Evolutionary conservation across 2,329 filamentous ascomycete species (phyloP), one percentile per base, ranked within the genome.

Genomic region (Moelleriella libera): DNA sequence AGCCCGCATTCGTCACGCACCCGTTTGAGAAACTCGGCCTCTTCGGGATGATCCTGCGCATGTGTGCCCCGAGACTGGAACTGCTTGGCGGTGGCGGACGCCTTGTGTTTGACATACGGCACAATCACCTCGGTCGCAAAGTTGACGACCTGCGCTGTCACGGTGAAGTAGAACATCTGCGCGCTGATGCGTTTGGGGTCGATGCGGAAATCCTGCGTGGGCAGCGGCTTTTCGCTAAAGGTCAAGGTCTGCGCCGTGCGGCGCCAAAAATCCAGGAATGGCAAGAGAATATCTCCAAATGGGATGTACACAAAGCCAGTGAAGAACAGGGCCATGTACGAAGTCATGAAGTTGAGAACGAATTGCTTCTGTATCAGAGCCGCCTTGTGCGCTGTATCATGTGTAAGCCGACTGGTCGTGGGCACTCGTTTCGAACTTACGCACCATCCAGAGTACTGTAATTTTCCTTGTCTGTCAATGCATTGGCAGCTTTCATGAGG

Each of bases 261-360:
- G 51, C 79, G 77, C 68, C 94, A 90, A 49, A 96, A 68, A 55
- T 94, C 82, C 5, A 98, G 78, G 59, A 94, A 85, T 0, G 92
- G 90, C 0, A 92, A 80, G 9, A 98, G 78, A 43, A 88, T 65
- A 50, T 81, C 79, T 11, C 87, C 90, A 57, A 97, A 97, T 0
- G 90, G 90, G 21, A 95, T 86, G 58, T 96, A 97, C 52, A 96
- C 80, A 56, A 96, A 97, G 0, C 89, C 87, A 0, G 89, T 96
- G 14, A 97, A 75, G 59, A 94, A 82, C n/a, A 94, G 82, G 1
- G 88, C 85, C 46, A 94, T 80, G 62, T 96, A 97, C 0, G 89
- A 94, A 5, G 88, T 94, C 65, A 97, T 90, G 66, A 96, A 95
- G 69, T 96, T 94, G 58, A 97, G 78, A 11, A 97, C 81, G 58